Evolutionary conservation across 352 stramenopile genomes (phyloP), one percentile per base, ranked within the genome.

Genomic region (Thalassiosira mediterranea): DNA sequence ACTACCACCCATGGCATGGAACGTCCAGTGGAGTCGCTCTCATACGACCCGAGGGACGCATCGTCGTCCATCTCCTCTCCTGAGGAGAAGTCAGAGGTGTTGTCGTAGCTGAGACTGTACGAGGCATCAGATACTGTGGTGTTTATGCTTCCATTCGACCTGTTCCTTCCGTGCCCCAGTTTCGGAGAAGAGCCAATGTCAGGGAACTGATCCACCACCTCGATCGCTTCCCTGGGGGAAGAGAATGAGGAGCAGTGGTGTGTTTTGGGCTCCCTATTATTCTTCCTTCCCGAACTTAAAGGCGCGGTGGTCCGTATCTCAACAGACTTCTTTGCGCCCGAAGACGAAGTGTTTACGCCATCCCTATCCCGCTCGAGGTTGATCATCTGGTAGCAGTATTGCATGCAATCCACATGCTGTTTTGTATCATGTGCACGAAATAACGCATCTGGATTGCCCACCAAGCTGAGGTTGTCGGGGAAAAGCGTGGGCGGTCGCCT

Each of bases 1-100:
- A 93, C 81, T 52, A 87, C 72, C 15, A 90, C 52, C 87, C 87
- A 93, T 51, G 84, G 76, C 63, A 91, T 76, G 26, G 44, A 72
- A 21, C 68, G 54, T 38, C 28, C 23, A 72, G 21, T 68, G 54
- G 66, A 53, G 29, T 74, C 62, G 37, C 57, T 75, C 29, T 19
- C 29, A 47, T 68, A 67, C 26, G 74, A 76, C 10, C 48, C 29
- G 15, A 62, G 61, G 13, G 49, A 37, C 11, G 31, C 42, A 31
- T 79, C 61, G 42, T 61, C 49, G 1, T 83, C 73, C 26, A 42
- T 42, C 17, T 70, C 21, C 7, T 59, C 31, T 21, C 28, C 23
- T 21, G 47, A 56, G 21, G 47, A 28, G 21, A 56, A 56, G 21
- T 56, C 47, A 13, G 47, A 56, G 19, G n/a, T n/a, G n/a, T n/a